These are phyloP conservation scores for Diaporthe eres DNA, from an alignment of 2,329 filamentous ascomycete species.

Conservation along the genomic window DNA sequence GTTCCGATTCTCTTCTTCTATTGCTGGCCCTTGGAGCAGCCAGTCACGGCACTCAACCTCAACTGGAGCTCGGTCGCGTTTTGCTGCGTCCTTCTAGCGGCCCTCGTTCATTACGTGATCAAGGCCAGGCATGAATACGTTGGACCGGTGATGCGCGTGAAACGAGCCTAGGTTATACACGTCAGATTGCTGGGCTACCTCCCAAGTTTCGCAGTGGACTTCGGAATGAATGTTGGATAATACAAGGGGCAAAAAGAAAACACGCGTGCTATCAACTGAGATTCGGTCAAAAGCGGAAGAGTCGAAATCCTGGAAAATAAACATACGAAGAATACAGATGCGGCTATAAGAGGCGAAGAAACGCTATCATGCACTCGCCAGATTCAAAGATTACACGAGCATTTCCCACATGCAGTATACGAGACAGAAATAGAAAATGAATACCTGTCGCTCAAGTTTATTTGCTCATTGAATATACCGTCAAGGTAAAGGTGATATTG, in stretches of 20 bases:
- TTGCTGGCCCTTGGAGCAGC: constrained; percentile 14
- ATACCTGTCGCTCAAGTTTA: background rate
- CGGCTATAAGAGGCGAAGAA: background rate
- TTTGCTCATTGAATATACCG: background rate
- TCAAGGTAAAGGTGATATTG: too few relatives aligned
- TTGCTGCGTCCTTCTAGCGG: background rate
- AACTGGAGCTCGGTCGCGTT: constrained; percentile 27
- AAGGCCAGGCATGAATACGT: constrained; percentile 17
- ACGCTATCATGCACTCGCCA: background rate
- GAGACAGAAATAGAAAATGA: background rate
- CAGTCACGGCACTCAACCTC: constrained; percentile 5
- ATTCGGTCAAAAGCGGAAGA: background rate
- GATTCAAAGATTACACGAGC: background rate
- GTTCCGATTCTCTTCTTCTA: background rate
- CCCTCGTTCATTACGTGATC: background rate
- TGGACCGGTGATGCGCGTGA: constrained; percentile 17
- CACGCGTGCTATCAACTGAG: background rate
- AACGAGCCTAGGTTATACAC: background rate
- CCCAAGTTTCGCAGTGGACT: background rate
- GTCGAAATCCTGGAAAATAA: background rate
- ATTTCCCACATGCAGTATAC: background rate
- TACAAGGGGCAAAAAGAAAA: background rate
- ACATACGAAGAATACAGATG: background rate
- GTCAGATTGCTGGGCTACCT: too few relatives aligned
- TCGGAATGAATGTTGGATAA: too few relatives aligned